A percentile compares a stretch with the other conserved stretches of the same genome.
Conservation (phyloP, 2,329 filamentous ascomycete genomes). For the Talaromyces verruculosus region DNA sequence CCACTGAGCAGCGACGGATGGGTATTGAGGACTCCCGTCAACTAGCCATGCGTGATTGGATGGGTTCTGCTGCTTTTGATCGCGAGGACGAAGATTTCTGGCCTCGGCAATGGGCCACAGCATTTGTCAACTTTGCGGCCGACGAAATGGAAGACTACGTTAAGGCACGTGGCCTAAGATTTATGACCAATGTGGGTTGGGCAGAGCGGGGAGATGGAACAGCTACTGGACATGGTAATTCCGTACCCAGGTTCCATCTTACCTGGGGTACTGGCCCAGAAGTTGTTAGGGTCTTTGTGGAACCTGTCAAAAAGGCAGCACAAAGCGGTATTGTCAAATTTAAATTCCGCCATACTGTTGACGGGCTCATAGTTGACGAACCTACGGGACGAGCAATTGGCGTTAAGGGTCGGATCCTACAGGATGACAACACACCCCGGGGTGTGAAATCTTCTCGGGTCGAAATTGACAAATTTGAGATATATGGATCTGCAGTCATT, state of each 20-base stretch:
- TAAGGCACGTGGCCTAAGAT: slow-evolving; percentile 54
- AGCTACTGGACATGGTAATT: slow-evolving; percentile 61
- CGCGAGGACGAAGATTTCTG: slow-evolving; percentile 54
- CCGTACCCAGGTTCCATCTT: slow-evolving; percentile 62
- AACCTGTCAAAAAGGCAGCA: slow-evolving; percentile 56
- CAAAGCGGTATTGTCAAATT: slow-evolving; percentile 57
- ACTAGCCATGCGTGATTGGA: slow-evolving; percentile 62
- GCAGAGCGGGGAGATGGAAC: slow-evolving; percentile 59
- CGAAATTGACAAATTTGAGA: slow-evolving; percentile 54
- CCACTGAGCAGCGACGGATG: too few species aligned
- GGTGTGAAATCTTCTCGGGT: slow-evolving; percentile 52
- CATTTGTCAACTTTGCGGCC: slow-evolving; percentile 62
- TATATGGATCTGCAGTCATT: slow-evolving; percentile 55
- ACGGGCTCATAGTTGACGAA: slow-evolving; percentile 57
- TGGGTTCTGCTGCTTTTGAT: slow-evolving; percentile 59
- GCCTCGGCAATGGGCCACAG: slow-evolving; percentile 61
- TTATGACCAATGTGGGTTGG: slow-evolving; percentile 60
- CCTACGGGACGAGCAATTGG: slow-evolving; percentile 53
- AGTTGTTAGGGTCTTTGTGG: slow-evolving; percentile 57
- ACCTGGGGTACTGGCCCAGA: slow-evolving; percentile 63
- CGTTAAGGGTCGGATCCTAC: slow-evolving; percentile 55
- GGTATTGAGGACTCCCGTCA: too few species aligned
- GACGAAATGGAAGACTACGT: slow-evolving; percentile 61
- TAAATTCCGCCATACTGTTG: slow-evolving; percentile 58
- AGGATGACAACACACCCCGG: slow-evolving; percentile 50